phyloP scores from a whole-genome alignment of 1,284 basidiomycete species.

The Ustilago cynodontis region DNA sequence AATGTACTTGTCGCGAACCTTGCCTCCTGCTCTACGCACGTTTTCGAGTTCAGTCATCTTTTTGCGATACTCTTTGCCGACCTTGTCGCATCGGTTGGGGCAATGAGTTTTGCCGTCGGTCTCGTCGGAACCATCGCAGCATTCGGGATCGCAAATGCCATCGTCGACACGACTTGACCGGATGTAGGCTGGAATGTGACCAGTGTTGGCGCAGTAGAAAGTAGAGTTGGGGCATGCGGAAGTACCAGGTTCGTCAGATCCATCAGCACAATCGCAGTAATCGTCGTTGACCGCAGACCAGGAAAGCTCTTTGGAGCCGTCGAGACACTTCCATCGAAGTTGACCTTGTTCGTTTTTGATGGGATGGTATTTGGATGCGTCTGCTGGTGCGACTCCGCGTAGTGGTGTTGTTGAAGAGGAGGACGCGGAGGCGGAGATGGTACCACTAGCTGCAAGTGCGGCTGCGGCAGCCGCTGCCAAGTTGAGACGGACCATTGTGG shows the following conservation, averaged over 20 bases:
- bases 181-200: slow-evolving; percentile 85
- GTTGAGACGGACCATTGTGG: slow-evolving; percentile 41
- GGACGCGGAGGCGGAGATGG: slow-evolving; percentile 28
- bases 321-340: slow-evolving; percentile 58
- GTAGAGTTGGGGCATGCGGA: slow-evolving; percentile 80
- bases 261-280: slow-evolving; percentile 92
- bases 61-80: slow-evolving; percentile 80
- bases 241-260: slow-evolving; percentile 93
- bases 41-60: slow-evolving; percentile 80
- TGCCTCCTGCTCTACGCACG: slow-evolving; percentile 82
- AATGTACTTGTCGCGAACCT: slow-evolving; percentile 90
- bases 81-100: slow-evolving; percentile 80
- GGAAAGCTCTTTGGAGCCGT: slow-evolving; percentile 70
- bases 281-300: slow-evolving; percentile 90
- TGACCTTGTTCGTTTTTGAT: slow-evolving; percentile 18
- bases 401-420: slow-evolving; percentile 10
- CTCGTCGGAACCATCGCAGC: slow-evolving; percentile 99
- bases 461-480: slow-evolving; percentile 32
- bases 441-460: slow-evolving; percentile 29
- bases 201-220: slow-evolving; percentile 90
- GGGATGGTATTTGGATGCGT: slow-evolving; percentile 30
- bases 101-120: slow-evolving; percentile 75
- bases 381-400: slow-evolving; percentile 34
- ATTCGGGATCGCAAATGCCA: slow-evolving; percentile 94
- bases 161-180: slow-evolving; percentile 89